Evolutionary conservation across 805 yeast species (phyloP), one percentile per base, ranked within the genome.

Genomic region (Yamadazyma scolyti): DNA sequence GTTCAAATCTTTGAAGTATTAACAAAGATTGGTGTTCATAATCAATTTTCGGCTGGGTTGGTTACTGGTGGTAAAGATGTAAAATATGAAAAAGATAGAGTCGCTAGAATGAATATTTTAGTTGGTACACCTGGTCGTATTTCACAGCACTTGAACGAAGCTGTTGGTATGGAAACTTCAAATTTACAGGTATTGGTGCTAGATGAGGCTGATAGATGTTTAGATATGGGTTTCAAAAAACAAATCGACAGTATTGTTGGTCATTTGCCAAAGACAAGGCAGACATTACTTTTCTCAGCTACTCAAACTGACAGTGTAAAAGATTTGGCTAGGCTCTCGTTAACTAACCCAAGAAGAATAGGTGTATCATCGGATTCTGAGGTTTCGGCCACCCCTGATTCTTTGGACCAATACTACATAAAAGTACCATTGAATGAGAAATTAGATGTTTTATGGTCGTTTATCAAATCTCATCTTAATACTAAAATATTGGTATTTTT

Each of bases 61-160:
- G 90, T 89, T 8, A 88, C 89, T 47, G 97, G 97, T 29, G 97
- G 97, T 22, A 87, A 89, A 52, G 95, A 87, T 51, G 82, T 83
- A 18, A 73, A 75, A 37, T 83, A 71, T 45, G 97, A 88, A 54
- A 74, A 75, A 39, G 95, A 85, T 31, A 73, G 97, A 52, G 75
- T 88, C 6, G 73, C 81, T 1, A 73, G 73, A 43, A 79, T 88
- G 59, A 89, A 88, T 55, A 83, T 88, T 25, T 64, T 88, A 33
- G 82, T 88, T 19, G 93, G 95, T 9, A 88, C 97, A 0, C 97
- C 97, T 0, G 97, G 97, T 3, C 70, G 97, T 53, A 59, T 88
- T 12, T 65, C 89, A 27, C 97, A 88, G 52, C 96, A 88, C 52
- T 71, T 88, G 75, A 95, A 89, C 53, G 94, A 89, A 52, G 79